Base-by-base conservation (phyloP, 352 stramenopile genomes). In the Globisporangium solare region DNA sequence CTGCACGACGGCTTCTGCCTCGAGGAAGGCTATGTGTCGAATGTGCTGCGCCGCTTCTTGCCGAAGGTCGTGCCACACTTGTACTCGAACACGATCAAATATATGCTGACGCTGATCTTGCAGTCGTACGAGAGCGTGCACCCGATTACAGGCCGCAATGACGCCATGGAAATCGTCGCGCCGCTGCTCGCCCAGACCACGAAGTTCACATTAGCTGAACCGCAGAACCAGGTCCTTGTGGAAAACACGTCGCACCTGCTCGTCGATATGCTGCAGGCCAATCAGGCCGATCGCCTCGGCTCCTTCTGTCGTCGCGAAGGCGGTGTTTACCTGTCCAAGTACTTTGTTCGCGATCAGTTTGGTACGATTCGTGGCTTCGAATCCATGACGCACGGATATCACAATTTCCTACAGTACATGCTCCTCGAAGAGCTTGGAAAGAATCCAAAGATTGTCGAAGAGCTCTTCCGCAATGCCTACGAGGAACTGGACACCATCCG, bases 361-460 rank as follows among this genome's bases (percentile, higher is more conserved):
- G 85, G 85, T 46, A 94, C 85, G 17, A 94, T 94, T 56, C 82
- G 85, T 21, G 85, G 85, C 52, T 92, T 94, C 40, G 85, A 94
- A 54, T 88, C 76, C 2, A 91, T 94, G 76, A 92, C 82, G 0
- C 82, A 94, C 60, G 85, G 85, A n/a, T 94, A 94, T 56, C 85
- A 94, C 73, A 94, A 94, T 63, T 94, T 94, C 22, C 62, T 94
- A 20, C 85, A 94, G 63, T 94, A 91, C 54, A 94, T 94, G 85
- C 63, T 94, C 21, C 58, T 94, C 13, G 85, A 94, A 54, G 82
- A 94, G 56, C 71, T 92, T 42, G 78, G 82, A n/a, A 92, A 94
- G 51, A 74, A 83, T 52, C 76, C 73, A 13, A 41, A 63, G 15
- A 86, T 92, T 35, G 52, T 94, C 20, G 68, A 91, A 10, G 66